phyloP scores from a whole-genome alignment of 192 early-diverging fungal genomes.

The Coemansia sp. region DNA sequence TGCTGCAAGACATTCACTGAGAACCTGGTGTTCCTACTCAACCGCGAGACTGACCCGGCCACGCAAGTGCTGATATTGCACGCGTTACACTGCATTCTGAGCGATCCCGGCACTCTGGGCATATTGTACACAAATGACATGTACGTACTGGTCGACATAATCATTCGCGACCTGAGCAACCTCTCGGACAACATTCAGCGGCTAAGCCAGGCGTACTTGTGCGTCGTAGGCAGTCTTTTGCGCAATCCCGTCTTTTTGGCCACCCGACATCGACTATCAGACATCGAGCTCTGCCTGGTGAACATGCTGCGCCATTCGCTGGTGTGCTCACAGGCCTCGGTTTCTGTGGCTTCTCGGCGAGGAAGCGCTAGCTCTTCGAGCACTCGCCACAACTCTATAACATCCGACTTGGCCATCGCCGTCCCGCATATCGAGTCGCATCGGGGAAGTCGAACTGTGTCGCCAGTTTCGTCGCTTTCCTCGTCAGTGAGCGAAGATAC shows the following conservation, averaged over 20 bases:
- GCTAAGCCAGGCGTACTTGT: conserved; percentile 71
- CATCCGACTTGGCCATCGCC: conserved; percentile 17
- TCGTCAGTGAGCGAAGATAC: conserved; percentile 51
- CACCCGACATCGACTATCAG: conserved; percentile 41
- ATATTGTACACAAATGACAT: conserved; percentile 95
- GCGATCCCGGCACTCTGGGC: conserved; percentile 59
- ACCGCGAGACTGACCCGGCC: conserved; percentile 73
- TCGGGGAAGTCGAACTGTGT: conserved; percentile 18
- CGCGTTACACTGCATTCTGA: conserved; percentile 74
- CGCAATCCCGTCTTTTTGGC: conserved; percentile 62
- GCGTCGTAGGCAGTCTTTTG: conserved; percentile 66
- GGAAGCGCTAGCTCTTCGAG: conserved; percentile 34
- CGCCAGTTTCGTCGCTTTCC: conserved; percentile 39
- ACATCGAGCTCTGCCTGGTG: conserved; percentile 55
- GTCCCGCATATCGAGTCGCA: background rate
- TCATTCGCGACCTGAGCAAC: conserved; percentile 80
- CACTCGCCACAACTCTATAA: conserved; percentile 40
- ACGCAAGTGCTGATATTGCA: conserved; percentile 62
- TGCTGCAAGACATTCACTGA: conserved; percentile 81
- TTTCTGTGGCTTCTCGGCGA: conserved; percentile 15
- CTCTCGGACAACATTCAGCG: conserved; percentile 69
- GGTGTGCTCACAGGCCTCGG: conserved; percentile 29
- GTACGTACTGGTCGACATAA: conserved; percentile 83
- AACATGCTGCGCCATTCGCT: conserved; percentile 48
- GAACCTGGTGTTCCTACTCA: conserved; percentile 92